Percentiles rank a stretch among this genome's conserved stretches.
phyloP scores from a whole-genome alignment of 495 filamentous ascomycete species.

The Paragyromitra xinjiangensis region DNA sequence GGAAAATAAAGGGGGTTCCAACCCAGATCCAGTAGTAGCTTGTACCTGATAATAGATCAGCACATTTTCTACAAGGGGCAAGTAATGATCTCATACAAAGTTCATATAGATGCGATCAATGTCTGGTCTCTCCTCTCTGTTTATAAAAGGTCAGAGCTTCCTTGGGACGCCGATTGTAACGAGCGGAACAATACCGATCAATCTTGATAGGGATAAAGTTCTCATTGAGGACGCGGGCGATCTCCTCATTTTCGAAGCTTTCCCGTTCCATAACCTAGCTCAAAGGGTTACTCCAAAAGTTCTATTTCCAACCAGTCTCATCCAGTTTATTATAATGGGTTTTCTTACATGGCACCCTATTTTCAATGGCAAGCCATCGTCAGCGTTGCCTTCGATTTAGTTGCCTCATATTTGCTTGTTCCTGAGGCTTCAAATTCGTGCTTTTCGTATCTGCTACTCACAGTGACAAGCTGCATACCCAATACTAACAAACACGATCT shows the following conservation, averaged over 20 bases:
- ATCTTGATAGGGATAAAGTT: constrained; percentile 92
- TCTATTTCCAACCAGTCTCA: not conserved
- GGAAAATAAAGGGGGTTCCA: not conserved
- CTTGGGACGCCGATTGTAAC: not conserved
- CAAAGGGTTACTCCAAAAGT: constrained; percentile 21
- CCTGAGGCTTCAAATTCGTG: constrained; percentile 7
- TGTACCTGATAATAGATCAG: constrained; percentile 62
- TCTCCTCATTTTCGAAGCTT: constrained; percentile 82
- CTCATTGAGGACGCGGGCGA: constrained; percentile 83
- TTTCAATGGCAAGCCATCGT: constrained; percentile 26
- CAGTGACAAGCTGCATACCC: constrained; percentile 97
- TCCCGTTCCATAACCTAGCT: constrained; percentile 78
- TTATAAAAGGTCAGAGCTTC: constrained; percentile 33
- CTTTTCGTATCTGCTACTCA: constrained; percentile 60
- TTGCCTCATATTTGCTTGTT: not conserved
- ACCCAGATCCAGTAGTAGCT: constrained; percentile 85
- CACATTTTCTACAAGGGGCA: constrained; percentile 6
- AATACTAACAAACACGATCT: constrained; percentile 91
- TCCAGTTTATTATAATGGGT: constrained; percentile 28
- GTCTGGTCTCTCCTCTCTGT: constrained; percentile 85
- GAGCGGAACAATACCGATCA: constrained; percentile 67
- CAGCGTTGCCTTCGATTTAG: constrained; percentile 16
- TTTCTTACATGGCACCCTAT: constrained; percentile 58
- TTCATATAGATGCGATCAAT: constrained; percentile 98
- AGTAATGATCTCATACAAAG: constrained; percentile 67